Conservation (phyloP, 495 filamentous ascomycete genomes). For the Xanthoparmelia taractica region DNA sequence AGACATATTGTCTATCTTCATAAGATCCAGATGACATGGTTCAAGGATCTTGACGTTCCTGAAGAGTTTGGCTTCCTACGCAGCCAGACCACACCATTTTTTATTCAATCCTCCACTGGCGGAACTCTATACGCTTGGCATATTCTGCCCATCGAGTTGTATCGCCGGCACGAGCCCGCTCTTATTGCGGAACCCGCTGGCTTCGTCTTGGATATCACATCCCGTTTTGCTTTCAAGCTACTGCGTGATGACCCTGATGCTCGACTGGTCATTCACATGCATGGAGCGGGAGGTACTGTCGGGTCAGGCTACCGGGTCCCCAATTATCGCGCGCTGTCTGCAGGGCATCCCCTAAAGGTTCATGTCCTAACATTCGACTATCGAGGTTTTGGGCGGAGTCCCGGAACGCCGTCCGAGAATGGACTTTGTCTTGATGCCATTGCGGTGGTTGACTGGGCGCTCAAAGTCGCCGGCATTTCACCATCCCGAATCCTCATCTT, state of each 20-base stretch:
- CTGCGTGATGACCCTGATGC: constrained; percentile 55
- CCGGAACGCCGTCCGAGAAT: constrained; percentile 59
- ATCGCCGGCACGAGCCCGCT: constrained; percentile 46
- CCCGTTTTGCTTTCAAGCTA: constrained; percentile 49
- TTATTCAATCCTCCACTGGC: constrained; percentile 48
- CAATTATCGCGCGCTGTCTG: constrained; percentile 55
- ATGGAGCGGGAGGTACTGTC: constrained; percentile 55
- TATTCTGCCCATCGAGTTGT: constrained; percentile 57
- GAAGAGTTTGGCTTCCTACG: constrained; percentile 43
- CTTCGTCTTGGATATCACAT: constrained; percentile 47
- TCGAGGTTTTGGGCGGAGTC: constrained; percentile 68
- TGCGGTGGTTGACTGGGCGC: constrained; percentile 57
- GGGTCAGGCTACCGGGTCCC: constrained; percentile 54
- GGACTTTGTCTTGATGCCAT: constrained; percentile 65
- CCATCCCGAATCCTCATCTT: constrained; percentile 62
- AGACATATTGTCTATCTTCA: constrained; percentile 43
- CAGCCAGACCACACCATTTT: constrained; percentile 64
- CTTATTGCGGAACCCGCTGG: constrained; percentile 46
- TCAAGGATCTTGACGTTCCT: constrained; percentile 42
- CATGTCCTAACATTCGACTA: constrained; percentile 68
- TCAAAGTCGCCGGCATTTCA: constrained; percentile 52
- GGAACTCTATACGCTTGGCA: constrained; percentile 64
- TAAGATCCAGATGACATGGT: constrained; percentile 42
- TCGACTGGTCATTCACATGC: constrained; percentile 49
- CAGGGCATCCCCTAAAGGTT: constrained; percentile 46